Evolutionary conservation across 1,139 yeast species (phyloP), one percentile per base, ranked within the genome.

Genomic region (Suhomyces wounanorum): DNA sequence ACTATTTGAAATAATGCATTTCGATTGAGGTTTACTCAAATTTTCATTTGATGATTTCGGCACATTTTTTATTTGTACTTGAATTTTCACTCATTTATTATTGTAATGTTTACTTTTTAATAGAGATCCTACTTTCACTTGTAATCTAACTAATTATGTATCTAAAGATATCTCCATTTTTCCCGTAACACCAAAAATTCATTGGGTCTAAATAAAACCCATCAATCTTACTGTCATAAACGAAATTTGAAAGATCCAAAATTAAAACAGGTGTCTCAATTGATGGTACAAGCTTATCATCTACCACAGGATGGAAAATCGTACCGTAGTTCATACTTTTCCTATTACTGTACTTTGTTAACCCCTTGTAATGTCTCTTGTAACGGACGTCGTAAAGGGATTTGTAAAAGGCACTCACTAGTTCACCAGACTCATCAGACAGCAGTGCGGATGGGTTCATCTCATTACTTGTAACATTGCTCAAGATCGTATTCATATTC

Each of bases 121-220:
- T 43, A 43, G 40, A 35, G 39, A 17, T 16, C 10, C 8, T 26
- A 17, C 37, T 23, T 18, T 28, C 13, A 28, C 31, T n/a, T 42
- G 38, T 42, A 33, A 21, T 42, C 28, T 39, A 45, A 33, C 36
- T 36, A 40, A 49, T 49, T 16, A 49, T 18, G 21, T 49, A 52
- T 45, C 62, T 72, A 44, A 81, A 71, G 11, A 81, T 63, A 62
- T 82, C 87, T 2, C 87, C 87, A 42, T 75, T 77, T 45, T 75
- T 72, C 2, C 78, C 75, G 63, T 77, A 78, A 25, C 80, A 74
- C 85, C 85, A 82, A 45, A 82, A 70, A 48, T 66, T 68, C 18
- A 55, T 53, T 1, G 67, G 59, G 44, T 73, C 79, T 40, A 79
- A 62, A 52, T 69, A 67, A 35, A 79, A 63, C 2, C 79, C 78